Evolutionary conservation across 177 flowering plant genomes (phyloP).

Genomic region (Vitis hybrid): DNA sequence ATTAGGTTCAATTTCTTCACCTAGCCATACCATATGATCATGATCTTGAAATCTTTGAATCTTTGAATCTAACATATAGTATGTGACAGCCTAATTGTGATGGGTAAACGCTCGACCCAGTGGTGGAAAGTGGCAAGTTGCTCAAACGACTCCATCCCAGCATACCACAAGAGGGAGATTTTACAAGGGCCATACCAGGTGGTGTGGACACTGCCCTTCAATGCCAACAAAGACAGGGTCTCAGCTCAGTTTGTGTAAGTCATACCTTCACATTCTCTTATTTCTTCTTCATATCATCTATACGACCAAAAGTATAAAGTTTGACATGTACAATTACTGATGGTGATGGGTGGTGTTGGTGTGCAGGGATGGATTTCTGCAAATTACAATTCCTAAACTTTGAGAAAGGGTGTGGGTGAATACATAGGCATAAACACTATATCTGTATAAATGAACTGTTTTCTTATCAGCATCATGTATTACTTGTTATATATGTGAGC

Average conservation of each 20-base stretch:
- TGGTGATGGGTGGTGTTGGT: conserved; percentile 5
- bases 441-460: not conserved
- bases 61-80: not conserved
- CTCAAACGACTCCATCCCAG: conserved; percentile 27
- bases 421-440: too few species aligned
- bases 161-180: conserved; percentile 58
- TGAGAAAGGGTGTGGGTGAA: conserved; percentile 16
- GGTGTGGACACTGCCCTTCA: conserved; percentile 68
- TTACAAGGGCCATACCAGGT: conserved; percentile 60
- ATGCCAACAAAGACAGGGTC: conserved; percentile 56
- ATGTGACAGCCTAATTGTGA: conserved; percentile 55
- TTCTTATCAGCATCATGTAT: too few species aligned
- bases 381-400: conserved; percentile 44
- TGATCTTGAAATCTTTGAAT: not conserved
- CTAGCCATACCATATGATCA: not conserved
- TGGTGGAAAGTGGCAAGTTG: conserved; percentile 29
- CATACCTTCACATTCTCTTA: not conserved
- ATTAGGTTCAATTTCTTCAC: too few species aligned
- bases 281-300: too few species aligned
- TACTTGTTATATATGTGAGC: not conserved
- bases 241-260: conserved; percentile 81
- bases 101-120: conserved; percentile 48
- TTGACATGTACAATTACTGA: not conserved
- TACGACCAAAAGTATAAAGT: not conserved
- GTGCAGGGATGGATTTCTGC: conserved; percentile 59